A percentile compares a stretch with the other conserved stretches of the same genome.
phyloP scores from a whole-genome alignment of 1,284 basidiomycete species.

The Erythrobasidium hasegawianum region DNA sequence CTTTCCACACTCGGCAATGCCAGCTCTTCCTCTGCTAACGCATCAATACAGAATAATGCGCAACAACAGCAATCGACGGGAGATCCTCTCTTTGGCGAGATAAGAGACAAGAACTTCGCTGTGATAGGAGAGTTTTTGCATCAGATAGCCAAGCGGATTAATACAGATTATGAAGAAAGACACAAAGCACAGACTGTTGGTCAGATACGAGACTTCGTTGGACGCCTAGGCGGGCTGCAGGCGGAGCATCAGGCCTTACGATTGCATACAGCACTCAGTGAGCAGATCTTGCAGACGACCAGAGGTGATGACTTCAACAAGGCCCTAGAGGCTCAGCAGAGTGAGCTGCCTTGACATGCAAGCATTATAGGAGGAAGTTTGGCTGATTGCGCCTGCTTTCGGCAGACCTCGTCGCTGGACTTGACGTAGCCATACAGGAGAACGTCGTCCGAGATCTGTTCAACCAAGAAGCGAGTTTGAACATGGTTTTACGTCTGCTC shows the following conservation, averaged over 20 bases:
- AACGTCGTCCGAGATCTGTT: slow-evolving; percentile 80
- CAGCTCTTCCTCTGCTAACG: slow-evolving; percentile 1
- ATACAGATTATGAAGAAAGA: slow-evolving; percentile 81
- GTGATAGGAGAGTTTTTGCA: slow-evolving; percentile 82
- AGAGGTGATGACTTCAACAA: slow-evolving; percentile 85
- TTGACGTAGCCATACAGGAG: slow-evolving; percentile 72
- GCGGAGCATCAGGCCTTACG: slow-evolving; percentile 82
- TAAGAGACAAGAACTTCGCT: slow-evolving; percentile 90
- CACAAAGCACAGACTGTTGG: slow-evolving; percentile 64
- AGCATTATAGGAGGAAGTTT: background rate
- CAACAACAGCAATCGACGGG: slow-evolving; percentile 49
- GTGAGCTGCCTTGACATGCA: slow-evolving; percentile 53
- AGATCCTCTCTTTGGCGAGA: slow-evolving; percentile 77
- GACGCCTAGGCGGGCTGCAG: slow-evolving; percentile 85
- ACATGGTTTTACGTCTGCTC: slow-evolving; percentile 69
- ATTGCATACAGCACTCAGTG: slow-evolving; percentile 89
- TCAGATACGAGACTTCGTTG: slow-evolving; percentile 91
- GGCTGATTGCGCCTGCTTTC: background rate
- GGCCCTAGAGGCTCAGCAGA: slow-evolving; percentile 92
- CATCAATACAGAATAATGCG: slow-evolving; percentile 11
- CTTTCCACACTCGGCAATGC: slow-evolving; percentile 26
- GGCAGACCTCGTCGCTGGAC: slow-evolving; percentile 82
- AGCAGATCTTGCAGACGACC: slow-evolving; percentile 78
- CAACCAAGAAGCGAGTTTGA: slow-evolving; percentile 73
- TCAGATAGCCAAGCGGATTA: slow-evolving; percentile 73